Evolutionary conservation across 2,329 filamentous ascomycete genomes (phyloP), one percentile per base, ranked within the genome.

Genomic region (Fusarium chlamydosporum): DNA sequence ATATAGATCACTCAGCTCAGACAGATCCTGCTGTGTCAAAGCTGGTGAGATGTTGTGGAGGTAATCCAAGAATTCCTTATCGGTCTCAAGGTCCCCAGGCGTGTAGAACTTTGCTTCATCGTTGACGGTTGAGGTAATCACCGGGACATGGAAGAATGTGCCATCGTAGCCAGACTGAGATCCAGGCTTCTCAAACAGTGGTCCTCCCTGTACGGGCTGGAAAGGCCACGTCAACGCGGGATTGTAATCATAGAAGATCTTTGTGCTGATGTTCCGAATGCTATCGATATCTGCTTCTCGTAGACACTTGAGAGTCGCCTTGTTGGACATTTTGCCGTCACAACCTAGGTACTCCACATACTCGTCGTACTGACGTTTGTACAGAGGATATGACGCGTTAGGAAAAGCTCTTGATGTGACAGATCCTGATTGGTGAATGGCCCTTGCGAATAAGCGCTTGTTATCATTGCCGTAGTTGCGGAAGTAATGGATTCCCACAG

Each of bases 191-290:
- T 85, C 82, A 5, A 85, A 75, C 1, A 84, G 58, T 0, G 80
- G 80, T 0, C 82, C 83, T 0, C 82, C 81, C 1, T 82, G 81
- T 0, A 80, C 79, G 1, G 83, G 83, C 51, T 85, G 83, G 72
- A 82, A 85, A 0, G 83, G 82, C 83, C 83, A 85, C 0, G 81
- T 84, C 27, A 82, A 73, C 37, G 77, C 77, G 16, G 78, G 77
- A 6, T 80, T 72, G 6, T 79, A 79, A 0, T 79, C 76, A 4
- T 76, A 70, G 56, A 79, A 83, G 4, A 83, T 56, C 20, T 77
- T 76, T 0, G 76, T 75, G 35, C 80, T 82, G 18, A 80, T 78
- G 57, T 76, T 68, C 10, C 75, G 59, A 37, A 85, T 81, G 2
- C 76, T 74, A 5, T 68, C 56, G 3, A 81, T 72, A 12, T 81